These are phyloP conservation scores for Fusarium tjaetaba DNA, from an alignment of 2,329 filamentous ascomycete species.

Conservation along the genomic window DNA sequence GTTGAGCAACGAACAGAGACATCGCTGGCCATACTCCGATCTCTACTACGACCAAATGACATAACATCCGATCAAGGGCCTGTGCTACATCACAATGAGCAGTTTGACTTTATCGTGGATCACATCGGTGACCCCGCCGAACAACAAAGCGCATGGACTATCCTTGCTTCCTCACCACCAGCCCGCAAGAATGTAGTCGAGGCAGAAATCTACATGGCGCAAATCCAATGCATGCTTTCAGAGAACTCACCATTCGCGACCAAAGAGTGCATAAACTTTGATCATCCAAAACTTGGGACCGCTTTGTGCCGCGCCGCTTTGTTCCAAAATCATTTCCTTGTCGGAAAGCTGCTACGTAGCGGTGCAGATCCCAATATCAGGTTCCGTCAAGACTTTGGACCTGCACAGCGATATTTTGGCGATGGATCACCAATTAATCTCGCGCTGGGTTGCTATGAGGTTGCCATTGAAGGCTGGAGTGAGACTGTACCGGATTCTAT, in stretches of 20 bases:
- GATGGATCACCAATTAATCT: neutral
- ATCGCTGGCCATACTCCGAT: neutral
- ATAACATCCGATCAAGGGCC: rapidly evolving
- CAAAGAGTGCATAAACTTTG: neutral
- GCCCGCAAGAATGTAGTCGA: neutral
- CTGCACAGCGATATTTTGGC: neutral
- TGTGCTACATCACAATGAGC: neutral
- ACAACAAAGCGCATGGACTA: neutral
- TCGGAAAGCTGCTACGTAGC: neutral
- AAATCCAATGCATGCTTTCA: neutral
- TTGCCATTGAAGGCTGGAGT: neutral
- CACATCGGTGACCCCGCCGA: neutral
- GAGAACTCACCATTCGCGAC: neutral
- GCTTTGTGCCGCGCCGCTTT: neutral
- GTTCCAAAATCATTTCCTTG: neutral
- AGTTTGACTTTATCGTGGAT: neutral
- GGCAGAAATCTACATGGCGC: neutral
- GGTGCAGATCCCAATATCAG: neutral
- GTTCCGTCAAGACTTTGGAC: neutral
- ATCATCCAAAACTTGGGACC: neutral
- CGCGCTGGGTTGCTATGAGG: neutral
- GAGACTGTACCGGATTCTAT: neutral
- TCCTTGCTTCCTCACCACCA: neutral
- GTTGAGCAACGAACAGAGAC: neutral
- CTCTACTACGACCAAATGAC: rapidly evolving